A percentile compares a stretch with the other conserved stretches of the same genome.
These are phyloP conservation scores for Boletus rubescentipes DNA, from an alignment of 768 basidiomycete species.

Conservation along the genomic window DNA sequence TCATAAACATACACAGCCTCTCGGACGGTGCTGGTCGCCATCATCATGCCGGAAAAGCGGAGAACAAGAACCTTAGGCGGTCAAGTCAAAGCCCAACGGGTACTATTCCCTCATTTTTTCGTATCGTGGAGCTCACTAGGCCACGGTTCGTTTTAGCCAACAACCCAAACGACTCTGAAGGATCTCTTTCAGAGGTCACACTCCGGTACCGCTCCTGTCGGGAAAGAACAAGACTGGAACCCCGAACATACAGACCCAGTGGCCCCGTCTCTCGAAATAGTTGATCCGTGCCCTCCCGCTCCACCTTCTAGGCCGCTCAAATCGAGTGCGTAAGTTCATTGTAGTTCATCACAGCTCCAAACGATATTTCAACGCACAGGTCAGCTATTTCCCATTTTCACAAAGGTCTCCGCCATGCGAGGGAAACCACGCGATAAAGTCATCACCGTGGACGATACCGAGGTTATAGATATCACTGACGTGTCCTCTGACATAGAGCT, in stretches of 20 bases:
- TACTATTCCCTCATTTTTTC: constrained; percentile 2
- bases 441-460: constrained; percentile 15
- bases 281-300: constrained; percentile 1
- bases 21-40: neutral
- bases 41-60: constrained; percentile 26
- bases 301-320: constrained; percentile 1
- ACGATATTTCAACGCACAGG: constrained; percentile 12
- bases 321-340: constrained; percentile 21
- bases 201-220: neutral
- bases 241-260: neutral
- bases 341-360: neutral
- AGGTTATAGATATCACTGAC: constrained; percentile 21
- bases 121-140: constrained; percentile 7
- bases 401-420: constrained; percentile 5
- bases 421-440: constrained; percentile 2
- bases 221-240: neutral
- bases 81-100: constrained; percentile 16
- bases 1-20: neutral
- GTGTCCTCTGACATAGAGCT: constrained; percentile 14
- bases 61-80: constrained; percentile 17
- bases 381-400: constrained; percentile 29
- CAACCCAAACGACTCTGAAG: constrained; percentile 29
- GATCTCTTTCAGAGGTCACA: constrained; percentile 24
- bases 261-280: neutral
- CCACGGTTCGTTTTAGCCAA: constrained; percentile 6